Percentiles rank a stretch among this genome's conserved stretches.
Conservation (phyloP, 306 rosid species). For the Nissolia schottii region DNA sequence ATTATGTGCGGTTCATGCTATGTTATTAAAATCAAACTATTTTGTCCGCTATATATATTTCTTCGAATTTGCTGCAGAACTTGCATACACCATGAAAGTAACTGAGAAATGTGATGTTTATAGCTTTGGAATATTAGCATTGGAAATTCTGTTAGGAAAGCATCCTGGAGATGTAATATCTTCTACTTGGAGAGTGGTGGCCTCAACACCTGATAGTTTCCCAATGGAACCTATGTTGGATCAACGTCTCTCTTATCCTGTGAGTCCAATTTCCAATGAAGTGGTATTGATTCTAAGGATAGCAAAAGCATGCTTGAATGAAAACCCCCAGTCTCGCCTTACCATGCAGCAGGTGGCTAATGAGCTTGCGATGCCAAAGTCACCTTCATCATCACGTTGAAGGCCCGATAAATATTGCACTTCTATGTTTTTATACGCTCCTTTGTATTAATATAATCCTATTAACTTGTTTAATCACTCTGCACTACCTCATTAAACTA, state of each 20-base stretch:
- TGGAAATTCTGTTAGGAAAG: slow-evolving; percentile 18
- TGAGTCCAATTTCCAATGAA: background rate
- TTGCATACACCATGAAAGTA: background rate
- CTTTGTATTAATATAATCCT: too few relatives aligned
- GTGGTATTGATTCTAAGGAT: background rate
- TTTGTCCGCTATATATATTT: too few relatives aligned
- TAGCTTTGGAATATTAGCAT: slow-evolving; percentile 10
- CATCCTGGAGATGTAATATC: background rate
- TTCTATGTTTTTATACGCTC: too few relatives aligned
- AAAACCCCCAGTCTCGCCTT: background rate
- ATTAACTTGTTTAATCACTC: too few relatives aligned
- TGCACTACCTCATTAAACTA: too few relatives aligned
- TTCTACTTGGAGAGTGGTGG: too few relatives aligned
- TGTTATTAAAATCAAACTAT: too few relatives aligned
- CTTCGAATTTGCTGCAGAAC: background rate
- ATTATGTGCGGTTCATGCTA: too few relatives aligned
- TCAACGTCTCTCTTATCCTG: background rate
- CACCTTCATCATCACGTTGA: background rate
- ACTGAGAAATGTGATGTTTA: slow-evolving; percentile 21
- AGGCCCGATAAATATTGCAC: background rate
- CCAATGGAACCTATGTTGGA: background rate
- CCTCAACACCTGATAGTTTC: background rate
- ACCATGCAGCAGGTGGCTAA: slow-evolving; percentile 9
- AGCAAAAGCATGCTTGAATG: background rate
- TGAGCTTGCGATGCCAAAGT: background rate